phyloP scores from a whole-genome alignment of 805 yeast species.

The Teunomyces pallodes region DNA sequence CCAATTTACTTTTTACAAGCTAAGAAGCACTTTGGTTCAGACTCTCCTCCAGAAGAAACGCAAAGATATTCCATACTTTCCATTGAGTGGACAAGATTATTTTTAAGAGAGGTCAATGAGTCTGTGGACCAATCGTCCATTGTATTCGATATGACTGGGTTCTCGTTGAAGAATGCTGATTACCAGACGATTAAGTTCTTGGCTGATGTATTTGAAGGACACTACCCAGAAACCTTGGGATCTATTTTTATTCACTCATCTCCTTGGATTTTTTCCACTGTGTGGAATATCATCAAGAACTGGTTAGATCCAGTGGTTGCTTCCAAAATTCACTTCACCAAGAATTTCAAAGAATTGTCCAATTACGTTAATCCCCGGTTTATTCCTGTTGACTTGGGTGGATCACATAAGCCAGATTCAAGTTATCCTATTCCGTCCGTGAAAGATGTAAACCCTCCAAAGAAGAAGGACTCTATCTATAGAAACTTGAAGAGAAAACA shows the following conservation, averaged over 20 bases:
- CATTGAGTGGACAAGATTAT: slow-evolving; percentile 80
- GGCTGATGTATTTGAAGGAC: slow-evolving; percentile 88
- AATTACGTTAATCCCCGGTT: slow-evolving; percentile 56
- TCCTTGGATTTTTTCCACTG: slow-evolving; percentile 94
- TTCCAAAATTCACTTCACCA: slow-evolving; percentile 82
- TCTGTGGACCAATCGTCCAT: slow-evolving; percentile 80
- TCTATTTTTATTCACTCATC: slow-evolving; percentile 85
- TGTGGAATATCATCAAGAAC: slow-evolving; percentile 88
- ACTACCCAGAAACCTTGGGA: slow-evolving; percentile 93
- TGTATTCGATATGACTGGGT: slow-evolving; percentile 82
- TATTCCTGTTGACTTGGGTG: slow-evolving; percentile 75
- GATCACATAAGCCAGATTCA: slow-evolving; percentile 58
- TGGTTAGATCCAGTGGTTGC: slow-evolving; percentile 98
- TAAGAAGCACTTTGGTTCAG: slow-evolving; percentile 55
- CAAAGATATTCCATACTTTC: slow-evolving; percentile 70
- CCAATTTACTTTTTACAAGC: slow-evolving; percentile 85
- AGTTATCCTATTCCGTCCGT: slow-evolving; percentile 62
- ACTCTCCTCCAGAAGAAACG: slow-evolving; percentile 61
- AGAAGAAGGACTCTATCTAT: slow-evolving; percentile 40
- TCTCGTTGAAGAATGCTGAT: slow-evolving; percentile 90
- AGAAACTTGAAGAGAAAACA: slow-evolving; percentile 51
- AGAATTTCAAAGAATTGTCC: slow-evolving; percentile 61
- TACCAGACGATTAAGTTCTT: slow-evolving; percentile 87
- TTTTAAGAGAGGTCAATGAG: slow-evolving; percentile 54
- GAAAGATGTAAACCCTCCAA: slow-evolving; percentile 44